Base-by-base conservation (phyloP, 257 asterid genomes). In the Leptodermis oblonga region DNA sequence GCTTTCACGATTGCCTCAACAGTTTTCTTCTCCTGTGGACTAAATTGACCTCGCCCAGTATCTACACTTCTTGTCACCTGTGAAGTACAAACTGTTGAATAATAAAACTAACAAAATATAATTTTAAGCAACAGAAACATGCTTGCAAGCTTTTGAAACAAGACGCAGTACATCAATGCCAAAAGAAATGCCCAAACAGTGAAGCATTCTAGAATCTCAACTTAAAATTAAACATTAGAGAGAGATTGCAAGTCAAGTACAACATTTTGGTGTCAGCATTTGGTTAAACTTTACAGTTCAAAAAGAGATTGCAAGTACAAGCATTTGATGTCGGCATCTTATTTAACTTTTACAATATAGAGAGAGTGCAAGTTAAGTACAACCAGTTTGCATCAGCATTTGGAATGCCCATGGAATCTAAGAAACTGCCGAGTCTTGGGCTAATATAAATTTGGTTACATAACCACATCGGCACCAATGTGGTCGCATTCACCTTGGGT, bases 1-100 rank as follows among this genome's bases (percentile, higher is more conserved):
- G 98, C 98, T 84, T 87, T 85, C 53, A 93, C 97, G 72, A 93
- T 93, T 71, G 98, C 97, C 17, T 93, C 97, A 15, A 93, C 96
- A 1, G 98, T 93, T 82, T 71, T 90, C 89, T 49, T 88, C 83
- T 93, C 97, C 77, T 93, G 98, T 53, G 95, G 83, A 73, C 98
- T 90, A 74, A 93, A 80, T 74, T 90, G 92, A 28, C 92, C 95
- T 71, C 75, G 79, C 18, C 37, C 80, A 52, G 98, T 90, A 78
- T 90, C 98, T 39, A 90, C 89, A 78, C 97, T 93, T 85, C 98
- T 80, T 34, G 98, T 93, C 74, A 93, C 98, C 98, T 80, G 34
- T 2, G 67, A 68, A 58, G 65, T 72, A 65, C 43, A 31, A 23
- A 36, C 3, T 34, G 11, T 1, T 1, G 46, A 45, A 48, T 31